A percentile compares a stretch with the other conserved stretches of the same genome.
These are phyloP conservation scores for Saprolegnia parasitica DNA, from an alignment of 352 stramenopile genomes.

Conservation along the genomic window DNA sequence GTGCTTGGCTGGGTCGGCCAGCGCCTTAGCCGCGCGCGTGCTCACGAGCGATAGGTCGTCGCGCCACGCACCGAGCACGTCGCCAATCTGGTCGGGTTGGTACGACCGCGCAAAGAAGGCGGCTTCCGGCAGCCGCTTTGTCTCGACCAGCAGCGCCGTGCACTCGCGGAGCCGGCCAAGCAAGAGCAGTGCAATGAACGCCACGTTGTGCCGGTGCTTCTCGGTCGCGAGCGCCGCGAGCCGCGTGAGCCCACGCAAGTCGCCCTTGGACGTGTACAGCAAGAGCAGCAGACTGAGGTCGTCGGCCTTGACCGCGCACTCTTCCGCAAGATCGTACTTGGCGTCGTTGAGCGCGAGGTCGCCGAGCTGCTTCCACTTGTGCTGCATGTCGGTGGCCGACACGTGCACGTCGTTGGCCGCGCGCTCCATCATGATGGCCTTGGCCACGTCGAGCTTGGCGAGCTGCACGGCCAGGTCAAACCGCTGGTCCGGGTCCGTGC, in stretches of 20 bases:
- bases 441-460: slow-evolving; percentile 92
- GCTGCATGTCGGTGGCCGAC: slow-evolving; percentile 92
- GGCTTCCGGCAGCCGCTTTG: slow-evolving; percentile 94
- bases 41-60: slow-evolving; percentile 85
- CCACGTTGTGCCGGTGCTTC: slow-evolving; percentile 92
- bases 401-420: slow-evolving; percentile 53
- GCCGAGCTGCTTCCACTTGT: slow-evolving; percentile 97
- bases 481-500: slow-evolving; percentile 95
- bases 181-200: slow-evolving; percentile 95
- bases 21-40: slow-evolving; percentile 89
- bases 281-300: slow-evolving; percentile 97
- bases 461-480: slow-evolving; percentile 98
- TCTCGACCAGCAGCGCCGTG: slow-evolving; percentile 92
- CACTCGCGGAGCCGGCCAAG: slow-evolving; percentile 94
- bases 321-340: slow-evolving; percentile 92
- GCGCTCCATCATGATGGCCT: slow-evolving; percentile 91
- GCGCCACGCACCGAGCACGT: slow-evolving; percentile 97
- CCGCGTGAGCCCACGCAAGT: slow-evolving; percentile 87
- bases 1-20: slow-evolving; percentile 91
- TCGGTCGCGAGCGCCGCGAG: slow-evolving; percentile 86
- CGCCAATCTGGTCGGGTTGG: slow-evolving; percentile 91
- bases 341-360: slow-evolving; percentile 91
- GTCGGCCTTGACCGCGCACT: slow-evolving; percentile 91
- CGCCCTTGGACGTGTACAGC: slow-evolving; percentile 94
- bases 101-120: slow-evolving; percentile 99